phyloP scores from a whole-genome alignment of 345 rosid species.

The Hibiscus syriacus region DNA sequence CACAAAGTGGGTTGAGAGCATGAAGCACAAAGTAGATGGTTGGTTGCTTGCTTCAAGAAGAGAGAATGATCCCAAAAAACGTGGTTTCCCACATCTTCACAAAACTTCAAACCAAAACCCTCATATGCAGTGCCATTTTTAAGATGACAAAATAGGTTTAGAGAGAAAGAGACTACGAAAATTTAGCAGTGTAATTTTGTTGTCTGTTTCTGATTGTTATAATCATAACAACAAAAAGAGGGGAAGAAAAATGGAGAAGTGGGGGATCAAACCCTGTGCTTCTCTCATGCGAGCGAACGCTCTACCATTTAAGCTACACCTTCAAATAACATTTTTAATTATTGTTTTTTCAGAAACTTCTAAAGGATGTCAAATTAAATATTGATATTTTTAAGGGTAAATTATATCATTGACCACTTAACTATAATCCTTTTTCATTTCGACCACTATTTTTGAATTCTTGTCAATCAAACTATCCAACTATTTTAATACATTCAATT shows the following conservation, averaged over 20 bases:
- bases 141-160: background rate
- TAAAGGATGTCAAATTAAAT: too few relatives aligned
- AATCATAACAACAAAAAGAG: too few relatives aligned
- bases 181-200: background rate
- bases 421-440: too few relatives aligned
- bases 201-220: background rate
- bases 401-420: too few relatives aligned
- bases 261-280: background rate
- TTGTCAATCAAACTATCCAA: too few relatives aligned
- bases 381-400: too few relatives aligned
- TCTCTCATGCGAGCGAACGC: too few relatives aligned
- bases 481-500: too few relatives aligned
- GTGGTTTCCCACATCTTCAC: background rate
- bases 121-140: background rate
- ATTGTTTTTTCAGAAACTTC: too few relatives aligned
- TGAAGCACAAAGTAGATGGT: constrained; percentile 71
- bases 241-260: constrained; percentile 12
- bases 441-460: too few relatives aligned
- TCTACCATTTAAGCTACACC: constrained; percentile 18
- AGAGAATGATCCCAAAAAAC: constrained; percentile 21
- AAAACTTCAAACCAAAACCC: background rate
- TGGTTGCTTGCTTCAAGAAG: constrained; percentile 77
- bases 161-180: background rate
- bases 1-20: constrained; percentile 61
- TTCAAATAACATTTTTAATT: too few relatives aligned